These are phyloP conservation scores for Phytopythium montanum DNA, from an alignment of 352 stramenopile genomes.

Conservation along the genomic window DNA sequence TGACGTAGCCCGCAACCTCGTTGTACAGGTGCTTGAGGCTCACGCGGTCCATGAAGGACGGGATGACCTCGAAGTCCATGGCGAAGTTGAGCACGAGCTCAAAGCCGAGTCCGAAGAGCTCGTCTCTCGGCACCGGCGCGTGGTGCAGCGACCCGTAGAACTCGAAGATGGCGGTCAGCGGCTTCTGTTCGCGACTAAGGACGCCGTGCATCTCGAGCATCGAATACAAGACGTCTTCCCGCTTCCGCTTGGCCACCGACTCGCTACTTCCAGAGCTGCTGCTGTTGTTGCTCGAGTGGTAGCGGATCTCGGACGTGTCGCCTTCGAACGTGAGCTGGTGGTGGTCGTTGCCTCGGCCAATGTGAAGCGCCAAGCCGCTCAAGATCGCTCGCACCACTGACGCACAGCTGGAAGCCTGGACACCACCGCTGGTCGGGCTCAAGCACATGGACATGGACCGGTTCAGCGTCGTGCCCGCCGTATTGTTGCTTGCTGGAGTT, in stretches of 20 bases:
- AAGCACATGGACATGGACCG: constrained; percentile 7
- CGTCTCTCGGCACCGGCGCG: constrained; percentile 29
- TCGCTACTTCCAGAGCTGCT: neutral
- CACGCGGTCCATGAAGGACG: constrained; percentile 74
- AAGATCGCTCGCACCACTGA: constrained; percentile 45
- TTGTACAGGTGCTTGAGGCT: constrained; percentile 71
- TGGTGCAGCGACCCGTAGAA: constrained; percentile 66
- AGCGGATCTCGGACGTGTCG: constrained; percentile 7
- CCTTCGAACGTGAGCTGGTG: constrained; percentile 7
- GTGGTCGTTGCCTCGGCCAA: constrained; percentile 24
- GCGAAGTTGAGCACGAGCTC: constrained; percentile 66
- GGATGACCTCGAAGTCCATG: constrained; percentile 79
- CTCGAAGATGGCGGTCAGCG: constrained; percentile 62
- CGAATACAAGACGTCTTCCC: constrained; percentile 62
- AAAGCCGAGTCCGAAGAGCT: constrained; percentile 58
- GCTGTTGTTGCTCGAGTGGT: constrained; percentile 13
- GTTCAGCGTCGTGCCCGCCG: neutral
- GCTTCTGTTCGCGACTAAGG: constrained; percentile 60
- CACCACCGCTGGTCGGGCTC: constrained; percentile 3
- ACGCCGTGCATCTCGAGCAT: constrained; percentile 78
- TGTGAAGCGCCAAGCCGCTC: constrained; percentile 40
- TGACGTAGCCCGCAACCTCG: constrained; percentile 52
- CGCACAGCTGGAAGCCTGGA: constrained; percentile 14
- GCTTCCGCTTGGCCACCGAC: constrained; percentile 23
- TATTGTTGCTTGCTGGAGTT: neutral